Evolutionary conservation across 768 basidiomycete species (phyloP).

Genomic region (Zangia roseola): DNA sequence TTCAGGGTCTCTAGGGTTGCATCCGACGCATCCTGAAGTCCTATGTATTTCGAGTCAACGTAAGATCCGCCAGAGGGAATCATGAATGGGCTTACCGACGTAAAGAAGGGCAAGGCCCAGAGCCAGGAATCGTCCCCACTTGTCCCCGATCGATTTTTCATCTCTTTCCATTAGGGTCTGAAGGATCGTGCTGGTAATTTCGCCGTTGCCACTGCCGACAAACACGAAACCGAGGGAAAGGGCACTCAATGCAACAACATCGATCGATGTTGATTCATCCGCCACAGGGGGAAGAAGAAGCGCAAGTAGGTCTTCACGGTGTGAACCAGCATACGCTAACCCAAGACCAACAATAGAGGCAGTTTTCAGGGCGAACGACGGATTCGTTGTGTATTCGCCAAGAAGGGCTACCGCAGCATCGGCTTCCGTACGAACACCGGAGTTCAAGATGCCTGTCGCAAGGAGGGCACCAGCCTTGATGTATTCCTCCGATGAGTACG

Average conservation of each 20-base stretch:
- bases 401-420: constrained; percentile 92
- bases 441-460: constrained; percentile 91
- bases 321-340: constrained; percentile 92
- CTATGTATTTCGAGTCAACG: constrained; percentile 40
- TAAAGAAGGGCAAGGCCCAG: constrained; percentile 89
- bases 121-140: constrained; percentile 91
- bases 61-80: neutral
- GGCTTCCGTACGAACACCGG: constrained; percentile 85
- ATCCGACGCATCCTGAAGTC: constrained; percentile 89
- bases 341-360: constrained; percentile 91
- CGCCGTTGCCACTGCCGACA: constrained; percentile 93
- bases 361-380: constrained; percentile 78
- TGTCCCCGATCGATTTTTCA: constrained; percentile 77
- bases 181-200: constrained; percentile 84
- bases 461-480: constrained; percentile 98
- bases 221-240: constrained; percentile 93
- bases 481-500: constrained; percentile 92
- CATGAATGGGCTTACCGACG: constrained; percentile 57
- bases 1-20: constrained; percentile 92
- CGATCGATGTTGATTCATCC: constrained; percentile 84
- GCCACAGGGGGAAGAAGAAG: constrained; percentile 78
- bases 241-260: constrained; percentile 82
- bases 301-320: constrained; percentile 78
- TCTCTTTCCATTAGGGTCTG: constrained; percentile 88
- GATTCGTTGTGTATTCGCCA: constrained; percentile 86